Evolutionary conservation across 805 yeast genomes (phyloP).

Genomic region (Pichia nanzhaoensis): DNA sequence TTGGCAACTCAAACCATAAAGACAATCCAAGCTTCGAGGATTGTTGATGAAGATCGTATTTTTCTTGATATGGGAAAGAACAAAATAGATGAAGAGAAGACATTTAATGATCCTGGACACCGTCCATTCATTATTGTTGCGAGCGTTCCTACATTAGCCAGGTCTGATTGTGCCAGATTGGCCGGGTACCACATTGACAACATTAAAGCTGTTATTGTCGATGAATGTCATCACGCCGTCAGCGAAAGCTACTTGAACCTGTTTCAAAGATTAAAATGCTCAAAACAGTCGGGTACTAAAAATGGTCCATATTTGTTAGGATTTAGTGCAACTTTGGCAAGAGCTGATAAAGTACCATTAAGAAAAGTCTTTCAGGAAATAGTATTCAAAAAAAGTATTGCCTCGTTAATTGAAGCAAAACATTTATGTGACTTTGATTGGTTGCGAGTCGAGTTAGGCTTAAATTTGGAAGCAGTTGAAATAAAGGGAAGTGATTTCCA

Average conservation of each 20-base stretch:
- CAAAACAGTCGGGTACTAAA: conserved; percentile 29
- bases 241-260: conserved; percentile 58
- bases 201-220: conserved; percentile 72
- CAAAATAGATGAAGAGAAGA: conserved; percentile 27
- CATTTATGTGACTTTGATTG: conserved; percentile 68
- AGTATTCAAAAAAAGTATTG: conserved; percentile 59
- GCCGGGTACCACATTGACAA: conserved; percentile 46
- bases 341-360: conserved; percentile 65
- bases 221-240: conserved; percentile 91
- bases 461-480: conserved; percentile 24
- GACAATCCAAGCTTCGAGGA: conserved; percentile 38
- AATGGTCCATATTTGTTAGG: conserved; percentile 63
- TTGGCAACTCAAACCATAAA: conserved; percentile 62
- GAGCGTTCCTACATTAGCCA: conserved; percentile 62
- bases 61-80: conserved; percentile 59
- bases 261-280: conserved; percentile 35
- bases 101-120: conserved; percentile 12
- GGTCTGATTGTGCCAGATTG: conserved; percentile 35
- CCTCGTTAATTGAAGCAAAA: conserved; percentile 58
- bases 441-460: conserved; percentile 44
- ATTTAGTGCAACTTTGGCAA: conserved; percentile 78
- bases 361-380: conserved; percentile 61
- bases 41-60: conserved; percentile 13
- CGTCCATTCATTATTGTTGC: conserved; percentile 52
- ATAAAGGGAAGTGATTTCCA: conserved; percentile 42